Evolutionary conservation across 805 yeast genomes (phyloP).

Genomic region (Ogataea methanolica): DNA sequence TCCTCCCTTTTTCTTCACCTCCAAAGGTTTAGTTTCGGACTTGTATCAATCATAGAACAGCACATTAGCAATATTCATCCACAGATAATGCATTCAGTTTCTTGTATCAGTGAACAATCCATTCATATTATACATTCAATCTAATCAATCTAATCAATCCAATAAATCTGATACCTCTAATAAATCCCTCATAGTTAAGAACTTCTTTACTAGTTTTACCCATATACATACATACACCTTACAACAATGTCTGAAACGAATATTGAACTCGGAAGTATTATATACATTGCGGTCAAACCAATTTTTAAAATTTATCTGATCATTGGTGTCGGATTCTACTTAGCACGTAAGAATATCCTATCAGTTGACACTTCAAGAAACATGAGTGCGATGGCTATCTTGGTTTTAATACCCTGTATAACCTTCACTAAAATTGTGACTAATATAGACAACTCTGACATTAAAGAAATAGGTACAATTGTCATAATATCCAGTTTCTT

Average conservation of each 20-base stretch:
- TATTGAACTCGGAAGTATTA: conserved; percentile 51
- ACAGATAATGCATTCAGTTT: too few relatives aligned
- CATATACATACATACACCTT: neutral
- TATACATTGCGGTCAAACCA: conserved; percentile 82
- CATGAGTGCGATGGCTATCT: conserved; percentile 63
- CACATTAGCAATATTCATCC: too few relatives aligned
- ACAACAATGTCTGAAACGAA: conserved; percentile 2
- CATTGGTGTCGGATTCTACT: conserved; percentile 57
- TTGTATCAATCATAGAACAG: too few relatives aligned
- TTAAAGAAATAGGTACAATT: conserved; percentile 64
- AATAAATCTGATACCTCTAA: too few relatives aligned
- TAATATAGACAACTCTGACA: conserved; percentile 62
- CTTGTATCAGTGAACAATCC: too few relatives aligned
- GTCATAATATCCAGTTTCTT: conserved; percentile 44
- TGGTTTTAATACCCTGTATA: conserved; percentile 69
- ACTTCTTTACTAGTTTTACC: neutral
- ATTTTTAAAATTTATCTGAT: conserved; percentile 76
- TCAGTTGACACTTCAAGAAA: conserved; percentile 66
- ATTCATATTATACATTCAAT: too few relatives aligned
- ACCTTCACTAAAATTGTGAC: conserved; percentile 69
- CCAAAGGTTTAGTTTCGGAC: too few relatives aligned
- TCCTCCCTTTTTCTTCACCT: too few relatives aligned
- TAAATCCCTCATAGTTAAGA: too few relatives aligned
- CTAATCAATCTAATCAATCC: too few relatives aligned
- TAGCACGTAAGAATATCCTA: conserved; percentile 60